Conservation (phyloP, 208 protist genomes). For the Acanthamoeba culbertsoni region DNA sequence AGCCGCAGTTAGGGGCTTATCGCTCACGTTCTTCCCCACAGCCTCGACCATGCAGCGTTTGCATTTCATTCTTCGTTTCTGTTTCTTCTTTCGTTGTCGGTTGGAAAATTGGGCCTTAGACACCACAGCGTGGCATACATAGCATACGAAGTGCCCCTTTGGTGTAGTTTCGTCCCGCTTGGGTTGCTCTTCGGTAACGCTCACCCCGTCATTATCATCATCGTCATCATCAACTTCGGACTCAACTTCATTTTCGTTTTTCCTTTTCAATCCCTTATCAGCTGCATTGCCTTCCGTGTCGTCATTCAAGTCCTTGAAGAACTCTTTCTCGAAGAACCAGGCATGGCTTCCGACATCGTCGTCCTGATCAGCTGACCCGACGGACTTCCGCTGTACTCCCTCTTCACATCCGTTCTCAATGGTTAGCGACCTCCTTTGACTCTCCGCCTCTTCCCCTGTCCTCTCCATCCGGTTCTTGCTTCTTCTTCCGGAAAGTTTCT, state of each 20-base stretch:
- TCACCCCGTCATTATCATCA: not conserved
- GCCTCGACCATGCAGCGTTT: not conserved
- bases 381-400: not conserved
- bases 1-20: not conserved
- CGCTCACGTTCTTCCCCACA: not conserved
- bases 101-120: not conserved
- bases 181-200: not conserved
- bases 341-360: too few relatives aligned
- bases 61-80: not conserved
- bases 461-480: too few relatives aligned
- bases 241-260: not conserved
- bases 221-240: not conserved
- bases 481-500: too few relatives aligned
- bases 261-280: not conserved
- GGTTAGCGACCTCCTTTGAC: too few relatives aligned
- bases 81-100: conserved; percentile 20
- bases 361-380: not conserved
- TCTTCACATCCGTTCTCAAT: too few relatives aligned
- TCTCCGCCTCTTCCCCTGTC: too few relatives aligned
- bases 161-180: not conserved
- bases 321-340: conserved; percentile 16
- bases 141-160: not conserved
- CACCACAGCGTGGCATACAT: not conserved
- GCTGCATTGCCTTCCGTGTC: not conserved
- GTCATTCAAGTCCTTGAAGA: too few relatives aligned